Evolutionary conservation across 2,329 filamentous ascomycete species (phyloP), one percentile per base, ranked within the genome.

Genomic region (Lizonia empirigonia): DNA sequence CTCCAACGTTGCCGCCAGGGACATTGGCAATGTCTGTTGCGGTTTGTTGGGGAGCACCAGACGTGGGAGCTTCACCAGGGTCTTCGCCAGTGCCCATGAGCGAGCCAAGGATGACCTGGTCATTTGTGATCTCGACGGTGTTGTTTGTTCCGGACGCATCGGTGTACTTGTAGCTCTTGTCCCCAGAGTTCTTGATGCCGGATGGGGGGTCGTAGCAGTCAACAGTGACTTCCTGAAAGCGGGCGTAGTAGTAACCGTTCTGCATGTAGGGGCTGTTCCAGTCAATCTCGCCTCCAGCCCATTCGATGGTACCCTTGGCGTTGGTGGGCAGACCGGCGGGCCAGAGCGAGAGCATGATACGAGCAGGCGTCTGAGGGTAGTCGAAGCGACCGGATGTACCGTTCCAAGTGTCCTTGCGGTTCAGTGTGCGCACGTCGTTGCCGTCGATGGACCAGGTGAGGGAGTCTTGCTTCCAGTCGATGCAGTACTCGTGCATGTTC

Each of bases 311-410:
- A 48, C 94, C 94, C 71, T 89, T 70, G 32, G 84, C 88, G 73
- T 97, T 97, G 68, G 81, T 82, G 8, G 85, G 76, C 37, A 89
- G 83, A 70, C 94, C 94, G 67, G 90, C 94, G 32, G 94, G 94
- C 94, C 94, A 99, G 68, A 99, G 85, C 13, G 94, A 97, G 41
- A 99, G 82, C 79, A 97, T 91, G 44, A 99, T 84, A 63, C 93
- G 90, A 13, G 92, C 78, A 4, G 94, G 94, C 0, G 92, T 95
- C 77, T 97, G 94, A 6, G 94, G 94, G 79, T 84, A 99, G 65
- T 88, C 80, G 82, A 87, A 99, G 74, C 86, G 86, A 74, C 92
- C 88, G 50, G 85, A 77, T 6, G 90, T 95, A 10, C 80, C 77
- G 77, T 99, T 97, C 85, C 88, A 97, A 10, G 94, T 97, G 29